These are phyloP conservation scores for Elaeis oleifera DNA, from an alignment of 202 grass and related monocot species.

Conservation along the genomic window DNA sequence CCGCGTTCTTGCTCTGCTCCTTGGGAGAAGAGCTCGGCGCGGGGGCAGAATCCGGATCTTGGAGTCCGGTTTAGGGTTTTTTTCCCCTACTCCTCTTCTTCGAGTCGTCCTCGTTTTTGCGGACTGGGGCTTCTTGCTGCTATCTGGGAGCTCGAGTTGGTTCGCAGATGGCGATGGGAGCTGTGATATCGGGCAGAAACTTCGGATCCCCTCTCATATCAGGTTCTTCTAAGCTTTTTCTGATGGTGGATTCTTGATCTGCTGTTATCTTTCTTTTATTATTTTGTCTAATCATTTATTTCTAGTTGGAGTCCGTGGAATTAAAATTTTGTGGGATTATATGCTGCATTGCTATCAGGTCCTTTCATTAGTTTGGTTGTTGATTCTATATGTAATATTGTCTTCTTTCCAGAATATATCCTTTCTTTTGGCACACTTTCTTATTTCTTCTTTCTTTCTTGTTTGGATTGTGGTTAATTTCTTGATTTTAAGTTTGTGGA, in stretches of 20 bases:
- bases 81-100: not conserved
- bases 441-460: not conserved
- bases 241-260: too few relatives aligned
- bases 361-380: too few relatives aligned
- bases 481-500: too few relatives aligned
- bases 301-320: too few relatives aligned
- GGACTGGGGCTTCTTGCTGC: not conserved
- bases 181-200: constrained; percentile 41
- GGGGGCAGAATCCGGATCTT: not conserved
- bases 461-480: not conserved
- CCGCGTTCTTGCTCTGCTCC: constrained; percentile 8
- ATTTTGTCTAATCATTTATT: too few relatives aligned
- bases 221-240: constrained; percentile 18
- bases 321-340: too few relatives aligned
- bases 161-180: constrained; percentile 47
- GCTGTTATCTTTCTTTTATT: too few relatives aligned
- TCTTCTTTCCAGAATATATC: too few relatives aligned
- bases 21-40: not conserved
- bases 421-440: too few relatives aligned
- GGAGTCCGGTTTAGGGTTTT: not conserved
- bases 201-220: constrained; percentile 34
- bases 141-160: too few relatives aligned
- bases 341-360: too few relatives aligned
- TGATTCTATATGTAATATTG: too few relatives aligned
- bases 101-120: not conserved